phyloP scores from a whole-genome alignment of 805 yeast species.

The Starmera caribaea region DNA sequence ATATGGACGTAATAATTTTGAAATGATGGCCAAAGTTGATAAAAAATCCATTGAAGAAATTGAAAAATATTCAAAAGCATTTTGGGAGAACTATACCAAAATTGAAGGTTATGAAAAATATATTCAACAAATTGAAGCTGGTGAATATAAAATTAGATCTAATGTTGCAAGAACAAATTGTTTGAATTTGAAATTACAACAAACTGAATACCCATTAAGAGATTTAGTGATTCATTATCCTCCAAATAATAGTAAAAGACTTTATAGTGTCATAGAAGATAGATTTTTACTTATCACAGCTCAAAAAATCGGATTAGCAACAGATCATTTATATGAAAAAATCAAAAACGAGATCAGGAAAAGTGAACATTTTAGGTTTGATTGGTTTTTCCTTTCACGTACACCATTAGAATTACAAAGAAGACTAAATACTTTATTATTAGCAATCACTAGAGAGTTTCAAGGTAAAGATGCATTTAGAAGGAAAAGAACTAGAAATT shows the following conservation, averaged over 20 bases:
- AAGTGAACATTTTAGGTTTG: slow-evolving; percentile 56
- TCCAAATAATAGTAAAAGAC: slow-evolving; percentile 72
- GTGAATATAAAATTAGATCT: slow-evolving; percentile 57
- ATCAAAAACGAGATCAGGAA: slow-evolving; percentile 53
- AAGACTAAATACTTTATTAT: slow-evolving; percentile 55
- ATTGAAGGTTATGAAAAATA: slow-evolving; percentile 69
- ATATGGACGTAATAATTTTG: slow-evolving; percentile 46
- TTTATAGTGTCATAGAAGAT: slow-evolving; percentile 63
- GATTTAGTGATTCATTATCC: slow-evolving; percentile 63
- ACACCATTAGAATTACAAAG: slow-evolving; percentile 64
- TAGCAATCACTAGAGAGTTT: slow-evolving; percentile 61
- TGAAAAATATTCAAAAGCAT: slow-evolving; percentile 42
- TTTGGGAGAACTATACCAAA: slow-evolving; percentile 52
- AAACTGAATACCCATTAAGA: slow-evolving; percentile 48
- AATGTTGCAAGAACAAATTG: slow-evolving; percentile 45
- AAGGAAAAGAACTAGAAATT: slow-evolving; percentile 28
- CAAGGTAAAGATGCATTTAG: slow-evolving; percentile 51
- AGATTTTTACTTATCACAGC: slow-evolving; percentile 53
- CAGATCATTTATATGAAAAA: slow-evolving; percentile 50
- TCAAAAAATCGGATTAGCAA: slow-evolving; percentile 53
- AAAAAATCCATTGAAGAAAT: slow-evolving; percentile 53
- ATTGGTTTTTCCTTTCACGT: slow-evolving; percentile 66
- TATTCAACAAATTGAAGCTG: slow-evolving; percentile 59
- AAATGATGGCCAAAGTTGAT: slow-evolving; percentile 45
- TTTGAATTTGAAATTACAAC: slow-evolving; percentile 42